Conservation (phyloP, 371 early-diverging fungal species). For the Lichtheimia hyalospora region DNA sequence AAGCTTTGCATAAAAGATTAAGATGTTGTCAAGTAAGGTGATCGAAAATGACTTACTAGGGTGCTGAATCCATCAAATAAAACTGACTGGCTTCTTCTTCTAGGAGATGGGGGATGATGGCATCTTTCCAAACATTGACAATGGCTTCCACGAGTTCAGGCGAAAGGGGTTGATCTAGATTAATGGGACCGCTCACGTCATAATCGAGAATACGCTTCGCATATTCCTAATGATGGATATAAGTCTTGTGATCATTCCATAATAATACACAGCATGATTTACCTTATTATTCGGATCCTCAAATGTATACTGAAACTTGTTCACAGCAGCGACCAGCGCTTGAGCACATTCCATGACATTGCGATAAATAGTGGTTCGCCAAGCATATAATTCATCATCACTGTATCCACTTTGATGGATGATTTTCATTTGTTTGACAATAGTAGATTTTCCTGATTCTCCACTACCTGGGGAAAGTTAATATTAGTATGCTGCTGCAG, state of each 20-base stretch:
- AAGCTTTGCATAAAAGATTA: constrained; percentile 34
- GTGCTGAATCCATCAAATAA: constrained; percentile 83
- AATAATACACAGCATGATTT: background rate
- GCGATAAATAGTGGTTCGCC: constrained; percentile 70
- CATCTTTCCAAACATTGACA: constrained; percentile 69
- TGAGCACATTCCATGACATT: constrained; percentile 80
- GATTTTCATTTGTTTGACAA: constrained; percentile 93
- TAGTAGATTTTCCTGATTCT: constrained; percentile 90
- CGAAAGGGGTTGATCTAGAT: constrained; percentile 6
- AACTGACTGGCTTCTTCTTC: constrained; percentile 62
- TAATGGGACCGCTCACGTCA: constrained; percentile 10
- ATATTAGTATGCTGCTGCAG: background rate
- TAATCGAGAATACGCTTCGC: constrained; percentile 12
- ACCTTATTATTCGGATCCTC: constrained; percentile 41
- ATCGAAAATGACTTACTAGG: constrained; percentile 32
- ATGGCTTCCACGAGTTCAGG: constrained; percentile 65
- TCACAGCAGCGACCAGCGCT: constrained; percentile 61
- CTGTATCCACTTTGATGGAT: constrained; percentile 89
- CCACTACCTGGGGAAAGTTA: constrained; percentile 62
- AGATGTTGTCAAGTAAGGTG: constrained; percentile 5
- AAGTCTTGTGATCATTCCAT: background rate
- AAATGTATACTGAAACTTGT: constrained; percentile 49
- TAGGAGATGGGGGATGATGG: constrained; percentile 55
- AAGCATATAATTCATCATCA: constrained; percentile 73
- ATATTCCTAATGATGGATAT: constrained; percentile 3